Evolutionary conservation across 768 basidiomycete species (phyloP), one percentile per base, ranked within the genome.

Genomic region (Podaxis sp.): DNA sequence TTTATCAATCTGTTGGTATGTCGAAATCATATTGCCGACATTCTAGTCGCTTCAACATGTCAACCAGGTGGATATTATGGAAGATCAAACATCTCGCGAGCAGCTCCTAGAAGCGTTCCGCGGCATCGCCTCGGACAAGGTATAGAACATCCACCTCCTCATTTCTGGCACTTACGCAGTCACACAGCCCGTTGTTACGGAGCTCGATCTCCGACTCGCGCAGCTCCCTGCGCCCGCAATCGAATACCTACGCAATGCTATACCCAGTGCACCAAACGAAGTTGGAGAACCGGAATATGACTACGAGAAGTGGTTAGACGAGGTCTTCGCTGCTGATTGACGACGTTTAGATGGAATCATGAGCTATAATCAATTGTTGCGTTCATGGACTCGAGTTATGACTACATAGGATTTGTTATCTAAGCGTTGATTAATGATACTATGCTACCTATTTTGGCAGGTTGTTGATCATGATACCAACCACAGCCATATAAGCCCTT

Each of bases 31-130:
- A 55, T 64, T 51, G 30, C 46, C n/a, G 41, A 33, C 41, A n/a
- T 26, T 36, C 37, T 8, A 48, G 30, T 53, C 55, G 26, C 48
- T n/a, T 20, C 51, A 22, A 24, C 22, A 41, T 5, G 50, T 38
- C 24, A 37, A 41, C 33, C 66, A 98, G 96, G 93, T 96, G 58
- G 95, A 95, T 28, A 95, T 97, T 64, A 95, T 87, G 30, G 96
- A 99, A 76, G 97, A 99, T 71, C 93, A 97, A 61, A 95, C 93
- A 3, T 91, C 95, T 2, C 85, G 90, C 0, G 94, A 95, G 44
- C 96, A 98, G 70, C 83, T 99, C 67, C 87, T 91, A 20, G 94
- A 95, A 63, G 87, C 96, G 1, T 99, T 99, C 86, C 88, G 93
- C 30, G 91, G 91, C 2, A 91, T 97, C 15, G 94, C 96, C 0